Evolutionary conservation across 352 stramenopile genomes (phyloP).

Genomic region (Plasmopara muralis): DNA sequence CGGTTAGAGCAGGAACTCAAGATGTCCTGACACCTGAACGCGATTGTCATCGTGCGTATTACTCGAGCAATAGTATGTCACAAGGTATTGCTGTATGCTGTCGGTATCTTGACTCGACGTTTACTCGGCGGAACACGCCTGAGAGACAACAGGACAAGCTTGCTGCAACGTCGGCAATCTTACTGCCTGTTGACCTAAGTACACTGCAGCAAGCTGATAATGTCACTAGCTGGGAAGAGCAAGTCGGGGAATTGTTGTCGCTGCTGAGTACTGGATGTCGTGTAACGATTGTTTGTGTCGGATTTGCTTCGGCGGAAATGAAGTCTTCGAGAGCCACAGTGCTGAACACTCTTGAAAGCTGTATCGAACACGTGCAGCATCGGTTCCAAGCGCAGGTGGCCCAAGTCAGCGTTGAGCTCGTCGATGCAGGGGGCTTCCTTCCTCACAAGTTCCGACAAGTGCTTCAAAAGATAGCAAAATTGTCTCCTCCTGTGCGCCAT

Average conservation of each 20-base stretch:
- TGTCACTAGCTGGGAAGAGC: constrained; percentile 36
- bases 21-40: constrained; percentile 17
- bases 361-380: constrained; percentile 23
- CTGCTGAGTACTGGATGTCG: constrained; percentile 25
- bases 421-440: constrained; percentile 13
- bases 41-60: constrained; percentile 25
- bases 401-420: constrained; percentile 24
- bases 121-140: constrained; percentile 13
- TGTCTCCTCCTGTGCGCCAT: constrained; percentile 19
- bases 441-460: constrained; percentile 24
- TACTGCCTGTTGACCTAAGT: constrained; percentile 53
- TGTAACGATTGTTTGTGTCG: constrained; percentile 38
- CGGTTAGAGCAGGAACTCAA: constrained; percentile 43
- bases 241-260: constrained; percentile 28
- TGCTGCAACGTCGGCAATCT: constrained; percentile 37
- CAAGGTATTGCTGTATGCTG: constrained; percentile 43
- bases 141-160: constrained; percentile 30
- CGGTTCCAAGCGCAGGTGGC: constrained; percentile 15
- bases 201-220: constrained; percentile 27
- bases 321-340: constrained; percentile 14
- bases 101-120: constrained; percentile 49
- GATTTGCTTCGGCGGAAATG: constrained; percentile 29
- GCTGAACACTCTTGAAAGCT: constrained; percentile 22
- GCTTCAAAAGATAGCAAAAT: constrained; percentile 21
- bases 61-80: constrained; percentile 9